A percentile compares a stretch with the other conserved stretches of the same genome.
Evolutionary conservation across 2,329 filamentous ascomycete species (phyloP).

Genomic region (Alternaria rosae): DNA sequence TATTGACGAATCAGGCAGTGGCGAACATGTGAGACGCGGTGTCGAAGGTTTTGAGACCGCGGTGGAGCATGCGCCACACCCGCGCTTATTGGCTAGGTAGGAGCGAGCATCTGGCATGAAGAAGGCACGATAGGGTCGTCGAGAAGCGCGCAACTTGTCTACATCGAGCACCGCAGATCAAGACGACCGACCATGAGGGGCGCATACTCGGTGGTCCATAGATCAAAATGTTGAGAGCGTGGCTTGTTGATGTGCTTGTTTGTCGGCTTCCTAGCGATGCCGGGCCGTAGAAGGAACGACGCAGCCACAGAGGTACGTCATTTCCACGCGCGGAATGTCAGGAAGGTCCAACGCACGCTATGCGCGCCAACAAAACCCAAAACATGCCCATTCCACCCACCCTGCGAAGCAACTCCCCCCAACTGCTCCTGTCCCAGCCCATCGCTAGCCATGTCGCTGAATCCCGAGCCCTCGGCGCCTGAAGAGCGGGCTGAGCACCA

Average conservation of each 20-base stretch:
- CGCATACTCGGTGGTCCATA: background rate
- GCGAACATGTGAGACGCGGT: conserved; percentile 17
- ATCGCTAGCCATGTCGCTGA: conserved; percentile 49
- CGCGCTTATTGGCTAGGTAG: background rate
- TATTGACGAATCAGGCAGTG: conserved; percentile 34
- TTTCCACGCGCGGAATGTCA: conserved; percentile 23
- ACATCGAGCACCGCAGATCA: background rate
- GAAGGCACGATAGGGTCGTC: background rate
- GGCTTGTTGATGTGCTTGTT: background rate
- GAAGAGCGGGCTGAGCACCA: conserved; percentile 49
- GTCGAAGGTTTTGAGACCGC: conserved; percentile 7
- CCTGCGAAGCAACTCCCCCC: conserved; percentile 6
- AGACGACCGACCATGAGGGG: background rate
- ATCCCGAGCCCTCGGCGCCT: conserved; percentile 52
- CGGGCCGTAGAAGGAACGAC: background rate
- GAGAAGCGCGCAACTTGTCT: background rate
- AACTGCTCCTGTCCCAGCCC: conserved; percentile 4
- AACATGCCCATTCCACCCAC: conserved; percentile 9
- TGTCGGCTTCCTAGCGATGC: background rate
- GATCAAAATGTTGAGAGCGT: background rate
- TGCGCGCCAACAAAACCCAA: conserved; percentile 30
- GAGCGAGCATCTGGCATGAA: background rate
- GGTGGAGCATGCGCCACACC: conserved; percentile 22
- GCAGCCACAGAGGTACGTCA: conserved; percentile 22
- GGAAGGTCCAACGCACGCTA: conserved; percentile 30